Evolutionary conservation across 2,329 filamentous ascomycete genomes (phyloP), one percentile per base, ranked within the genome.

Genomic region (Phialophora macrospora): DNA sequence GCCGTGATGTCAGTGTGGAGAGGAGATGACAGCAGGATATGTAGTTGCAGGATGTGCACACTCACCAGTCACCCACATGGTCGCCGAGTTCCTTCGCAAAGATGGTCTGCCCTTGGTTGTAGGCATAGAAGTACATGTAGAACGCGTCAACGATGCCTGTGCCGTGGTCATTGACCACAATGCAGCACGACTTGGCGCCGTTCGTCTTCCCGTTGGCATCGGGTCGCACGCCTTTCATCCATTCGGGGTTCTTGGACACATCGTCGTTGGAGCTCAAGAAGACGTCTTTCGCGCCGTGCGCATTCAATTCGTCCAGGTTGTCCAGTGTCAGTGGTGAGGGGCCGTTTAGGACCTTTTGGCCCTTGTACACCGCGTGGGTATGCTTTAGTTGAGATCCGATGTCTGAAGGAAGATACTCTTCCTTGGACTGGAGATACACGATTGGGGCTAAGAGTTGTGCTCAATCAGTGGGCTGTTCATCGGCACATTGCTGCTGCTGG

Each of bases 121-220:
- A 51, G 48, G 48, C 48, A 17, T 51, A 51, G 48, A 51, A 51
- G 24, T 51, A 51, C 20, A 51, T 51, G 22, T 51, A 51, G 48
- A 51, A 51, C 22, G 48, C 48, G 24, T 51, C 48, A 22, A 51
- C 48, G 8, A 22, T 51, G 48, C 48, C 48, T 5, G 48, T 51
- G 20, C 48, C 48, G 22, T 51, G 48, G 22, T 51, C 48, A 14
- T 51, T 51, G 48, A 51, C 48, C 20, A 51, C 48, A 17, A 51
- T 51, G 24, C 48, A 51, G 48, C 48, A 51, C 20, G 48, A 51
- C 48, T 11, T 51, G 48, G 48, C 48, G 3, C 48, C 22, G 6
- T 51, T 51, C 11, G 48, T 51, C 22, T 51, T 51, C 2, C 48
- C 48, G 9, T 26, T 51, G 14, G 48, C 48, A 17, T 51, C 48